Evolutionary conservation across 306 rosid genomes (phyloP).

Genomic region (Albizia julibrissin): DNA sequence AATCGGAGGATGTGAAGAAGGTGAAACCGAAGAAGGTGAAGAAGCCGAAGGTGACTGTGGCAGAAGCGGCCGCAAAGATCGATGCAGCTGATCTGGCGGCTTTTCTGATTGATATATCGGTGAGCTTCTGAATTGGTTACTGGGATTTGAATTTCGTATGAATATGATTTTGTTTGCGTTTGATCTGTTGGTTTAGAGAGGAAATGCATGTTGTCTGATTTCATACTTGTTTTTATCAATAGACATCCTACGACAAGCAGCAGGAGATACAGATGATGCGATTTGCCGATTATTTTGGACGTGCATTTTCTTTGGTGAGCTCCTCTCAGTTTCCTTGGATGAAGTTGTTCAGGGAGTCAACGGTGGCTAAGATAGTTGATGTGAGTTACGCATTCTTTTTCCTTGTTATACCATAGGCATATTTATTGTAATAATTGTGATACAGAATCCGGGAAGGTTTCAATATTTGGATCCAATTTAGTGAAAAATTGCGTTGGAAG

Average conservation of each 20-base stretch:
- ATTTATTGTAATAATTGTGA: not conserved
- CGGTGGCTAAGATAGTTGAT: constrained; percentile 22
- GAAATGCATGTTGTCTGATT: constrained; percentile 20
- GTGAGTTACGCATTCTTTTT: not conserved
- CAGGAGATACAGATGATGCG: constrained; percentile 82
- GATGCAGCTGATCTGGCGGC: constrained; percentile 64
- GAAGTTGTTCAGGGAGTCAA: constrained; percentile 13
- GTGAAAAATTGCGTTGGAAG: not conserved
- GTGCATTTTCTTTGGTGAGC: constrained; percentile 60
- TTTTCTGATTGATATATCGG: constrained; percentile 67
- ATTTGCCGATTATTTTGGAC: constrained; percentile 85
- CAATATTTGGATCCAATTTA: not conserved
- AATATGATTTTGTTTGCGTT: constrained; percentile 35
- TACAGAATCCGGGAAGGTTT: not conserved
- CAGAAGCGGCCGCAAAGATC: constrained; percentile 85
- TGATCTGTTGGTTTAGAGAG: constrained; percentile 44
- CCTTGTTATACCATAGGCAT: not conserved
- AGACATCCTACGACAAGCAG: constrained; percentile 70
- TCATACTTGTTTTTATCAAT: constrained; percentile 1
- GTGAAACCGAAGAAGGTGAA: constrained; percentile 78
- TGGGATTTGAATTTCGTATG: constrained; percentile 14
- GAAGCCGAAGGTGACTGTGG: constrained; percentile 86
- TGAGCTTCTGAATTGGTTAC: constrained; percentile 38
- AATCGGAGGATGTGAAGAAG: constrained; percentile 69
- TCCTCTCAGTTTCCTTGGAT: constrained; percentile 16